Conservation (phyloP, 768 basidiomycete genomes). For the Suillus weaverae region DNA sequence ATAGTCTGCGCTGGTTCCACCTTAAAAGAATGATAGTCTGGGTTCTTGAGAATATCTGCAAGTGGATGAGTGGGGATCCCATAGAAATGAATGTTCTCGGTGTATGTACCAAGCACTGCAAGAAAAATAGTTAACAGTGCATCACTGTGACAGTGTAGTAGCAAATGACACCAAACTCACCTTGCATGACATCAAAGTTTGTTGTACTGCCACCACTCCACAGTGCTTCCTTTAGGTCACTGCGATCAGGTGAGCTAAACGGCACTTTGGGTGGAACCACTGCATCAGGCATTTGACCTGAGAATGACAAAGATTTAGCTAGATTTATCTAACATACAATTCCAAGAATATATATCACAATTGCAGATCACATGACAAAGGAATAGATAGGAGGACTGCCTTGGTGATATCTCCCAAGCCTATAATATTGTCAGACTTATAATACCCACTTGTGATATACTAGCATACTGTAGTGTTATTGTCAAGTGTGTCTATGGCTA, state of each 20-base stretch:
- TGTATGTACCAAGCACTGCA: not conserved
- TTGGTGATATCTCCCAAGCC: no score
- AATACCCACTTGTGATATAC: not conserved
- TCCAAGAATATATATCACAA: no score
- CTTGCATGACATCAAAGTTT: not conserved
- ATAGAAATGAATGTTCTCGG: not conserved
- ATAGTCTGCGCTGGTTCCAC: not conserved
- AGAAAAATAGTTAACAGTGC: not conserved
- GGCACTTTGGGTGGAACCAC: not conserved
- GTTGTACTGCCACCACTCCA: not conserved
- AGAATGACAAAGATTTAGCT: no score
- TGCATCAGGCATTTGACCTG: not conserved
- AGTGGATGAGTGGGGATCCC: not conserved
- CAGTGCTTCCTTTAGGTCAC: slow-evolving; percentile 2
- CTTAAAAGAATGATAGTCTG: not conserved
- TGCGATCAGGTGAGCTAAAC: not conserved
- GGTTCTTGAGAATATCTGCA: not conserved
- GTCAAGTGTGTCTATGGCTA: not conserved
- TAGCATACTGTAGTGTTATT: not conserved
- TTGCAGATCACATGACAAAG: no score
- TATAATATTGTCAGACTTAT: no score
- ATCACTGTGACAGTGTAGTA: no score
- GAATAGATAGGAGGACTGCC: no score
- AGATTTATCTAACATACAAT: no score
- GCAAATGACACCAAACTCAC: not conserved